A percentile compares a stretch with the other conserved stretches of the same genome.
Conservation (phyloP, 2,329 filamentous ascomycete genomes). For the Fusarium camptoceras region DNA sequence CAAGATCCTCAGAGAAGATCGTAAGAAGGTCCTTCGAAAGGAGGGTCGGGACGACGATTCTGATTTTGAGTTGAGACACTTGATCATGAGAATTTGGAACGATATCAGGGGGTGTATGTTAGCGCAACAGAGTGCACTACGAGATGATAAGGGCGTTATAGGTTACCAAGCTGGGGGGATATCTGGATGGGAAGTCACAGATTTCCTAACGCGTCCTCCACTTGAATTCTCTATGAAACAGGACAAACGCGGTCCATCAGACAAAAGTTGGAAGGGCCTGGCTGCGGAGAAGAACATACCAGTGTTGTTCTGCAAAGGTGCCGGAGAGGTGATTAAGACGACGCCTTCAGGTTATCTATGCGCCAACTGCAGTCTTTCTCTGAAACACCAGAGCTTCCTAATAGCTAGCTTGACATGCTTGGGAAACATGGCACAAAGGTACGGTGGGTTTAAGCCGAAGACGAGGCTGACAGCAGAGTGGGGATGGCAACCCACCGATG, state of each 20-base stretch:
- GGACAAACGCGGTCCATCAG: background rate
- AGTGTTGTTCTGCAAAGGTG: no score
- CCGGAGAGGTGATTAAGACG: no score
- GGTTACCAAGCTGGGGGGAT: fast-evolving
- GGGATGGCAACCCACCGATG: background rate
- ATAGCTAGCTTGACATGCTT: no score
- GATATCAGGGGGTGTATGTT: background rate
- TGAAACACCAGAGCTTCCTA: no score
- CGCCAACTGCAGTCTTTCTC: no score
- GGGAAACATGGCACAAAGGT: no score
- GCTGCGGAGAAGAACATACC: background rate
- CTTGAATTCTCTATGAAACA: background rate
- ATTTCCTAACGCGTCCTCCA: background rate
- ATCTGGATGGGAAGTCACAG: background rate
- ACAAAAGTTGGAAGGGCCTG: background rate
- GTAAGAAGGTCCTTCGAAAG: background rate
- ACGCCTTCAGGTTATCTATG: no score
- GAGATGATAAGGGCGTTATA: background rate
- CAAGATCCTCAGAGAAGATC: background rate
- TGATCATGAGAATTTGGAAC: background rate
- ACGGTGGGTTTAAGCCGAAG: no score
- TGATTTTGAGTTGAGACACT: background rate
- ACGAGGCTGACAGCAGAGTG: background rate
- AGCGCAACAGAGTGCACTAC: background rate
- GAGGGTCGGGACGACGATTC: background rate